Conservation (phyloP, 306 rosid species). For the Inga oerstediana region DNA sequence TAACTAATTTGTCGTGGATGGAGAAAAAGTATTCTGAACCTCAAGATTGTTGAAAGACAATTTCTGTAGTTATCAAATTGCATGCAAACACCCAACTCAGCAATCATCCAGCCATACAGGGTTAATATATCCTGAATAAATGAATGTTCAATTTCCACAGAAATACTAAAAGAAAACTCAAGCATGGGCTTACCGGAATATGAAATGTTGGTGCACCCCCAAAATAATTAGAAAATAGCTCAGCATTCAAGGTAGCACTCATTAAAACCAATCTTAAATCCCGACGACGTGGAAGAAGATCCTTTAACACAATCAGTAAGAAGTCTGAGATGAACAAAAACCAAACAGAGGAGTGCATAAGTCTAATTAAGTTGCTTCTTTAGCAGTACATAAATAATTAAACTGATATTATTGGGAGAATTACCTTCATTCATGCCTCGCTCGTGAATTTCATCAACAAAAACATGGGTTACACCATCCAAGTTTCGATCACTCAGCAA, state of each 20-base stretch:
- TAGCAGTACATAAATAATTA: conserved; percentile 23
- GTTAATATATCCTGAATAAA: not conserved
- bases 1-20: not conserved
- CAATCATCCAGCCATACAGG: not conserved
- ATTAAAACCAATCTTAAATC: conserved; percentile 87
- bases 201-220: conserved; percentile 69
- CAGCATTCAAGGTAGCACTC: conserved; percentile 98
- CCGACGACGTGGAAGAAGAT: conserved; percentile 89
- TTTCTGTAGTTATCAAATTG: not conserved
- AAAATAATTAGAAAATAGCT: conserved; percentile 85
- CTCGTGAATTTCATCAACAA: conserved; percentile 98
- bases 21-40: not conserved
- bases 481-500: conserved; percentile 86
- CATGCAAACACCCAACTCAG: conserved; percentile 3
- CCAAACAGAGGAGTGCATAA: conserved; percentile 37
- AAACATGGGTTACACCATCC: conserved; percentile 90
- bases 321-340: conserved; percentile 69
- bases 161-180: conserved; percentile 21
- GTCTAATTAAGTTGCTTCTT: conserved; percentile 28
- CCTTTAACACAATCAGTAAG: conserved; percentile 93
- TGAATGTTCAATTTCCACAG: conserved; percentile 14
- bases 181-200: conserved; percentile 62
- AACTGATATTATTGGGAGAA: conserved; percentile 9
- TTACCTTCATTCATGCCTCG: conserved; percentile 99
- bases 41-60: not conserved